Evolutionary conservation across 1,139 yeast species (phyloP).

Genomic region (Wickerhamiella pararugosa): DNA sequence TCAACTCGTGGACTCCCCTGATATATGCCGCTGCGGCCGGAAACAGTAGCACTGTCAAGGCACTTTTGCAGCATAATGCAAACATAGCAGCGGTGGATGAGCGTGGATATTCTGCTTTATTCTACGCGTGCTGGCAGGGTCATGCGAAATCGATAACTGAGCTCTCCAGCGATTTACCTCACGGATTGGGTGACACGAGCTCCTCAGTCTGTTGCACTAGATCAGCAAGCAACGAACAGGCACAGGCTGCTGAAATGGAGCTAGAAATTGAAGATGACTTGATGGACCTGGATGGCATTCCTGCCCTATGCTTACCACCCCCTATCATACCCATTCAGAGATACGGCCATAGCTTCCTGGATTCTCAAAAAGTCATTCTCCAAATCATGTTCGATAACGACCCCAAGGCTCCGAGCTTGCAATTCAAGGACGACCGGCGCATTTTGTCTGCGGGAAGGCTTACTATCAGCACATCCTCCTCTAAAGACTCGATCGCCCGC

Average conservation of each 20-base stretch:
- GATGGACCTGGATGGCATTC: conserved; percentile 53
- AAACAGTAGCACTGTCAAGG: conserved; percentile 53
- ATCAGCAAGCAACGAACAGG: background rate
- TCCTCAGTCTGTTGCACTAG: background rate
- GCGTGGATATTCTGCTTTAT: conserved; percentile 67
- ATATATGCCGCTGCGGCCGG: conserved; percentile 87
- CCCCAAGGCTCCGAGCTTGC: conserved; percentile 26
- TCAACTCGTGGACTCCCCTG: conserved; percentile 87
- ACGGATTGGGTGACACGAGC: conserved; percentile 10
- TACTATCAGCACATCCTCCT: conserved; percentile 48
- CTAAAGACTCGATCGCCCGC: conserved; percentile 65
- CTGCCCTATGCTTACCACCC: conserved; percentile 85
- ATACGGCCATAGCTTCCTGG: conserved; percentile 90
- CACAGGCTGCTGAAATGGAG: conserved; percentile 18
- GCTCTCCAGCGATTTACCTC: conserved; percentile 21
- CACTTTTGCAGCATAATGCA: conserved; percentile 60
- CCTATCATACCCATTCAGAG: conserved; percentile 87
- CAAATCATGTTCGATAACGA: conserved; percentile 58
- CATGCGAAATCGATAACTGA: conserved; percentile 66
- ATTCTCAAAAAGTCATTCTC: conserved; percentile 51
- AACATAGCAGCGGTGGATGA: conserved; percentile 61
- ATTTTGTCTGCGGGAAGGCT: conserved; percentile 37
- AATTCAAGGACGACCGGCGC: conserved; percentile 25
- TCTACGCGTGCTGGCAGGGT: conserved; percentile 90
- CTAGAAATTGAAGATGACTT: conserved; percentile 14